These are phyloP conservation scores for Penicillium simplicissimum DNA, from an alignment of 495 filamentous ascomycete genomes.

Conservation along the genomic window DNA sequence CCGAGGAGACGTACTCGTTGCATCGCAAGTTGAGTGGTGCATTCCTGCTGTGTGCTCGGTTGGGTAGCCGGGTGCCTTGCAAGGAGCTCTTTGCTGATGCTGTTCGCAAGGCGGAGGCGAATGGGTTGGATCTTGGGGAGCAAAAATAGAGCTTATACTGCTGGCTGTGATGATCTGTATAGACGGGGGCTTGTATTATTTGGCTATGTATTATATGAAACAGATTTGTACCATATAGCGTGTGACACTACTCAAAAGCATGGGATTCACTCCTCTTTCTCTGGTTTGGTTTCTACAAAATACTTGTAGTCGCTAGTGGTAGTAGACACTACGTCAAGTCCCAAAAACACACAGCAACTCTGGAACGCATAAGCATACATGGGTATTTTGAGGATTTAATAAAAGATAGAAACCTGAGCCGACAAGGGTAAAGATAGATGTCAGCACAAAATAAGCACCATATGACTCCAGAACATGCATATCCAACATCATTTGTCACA, in stretches of 20 bases:
- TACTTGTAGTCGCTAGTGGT: neutral
- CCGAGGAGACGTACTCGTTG: conserved; percentile 96
- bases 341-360: too few species aligned
- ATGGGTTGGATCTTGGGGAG: conserved; percentile 18
- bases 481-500: neutral
- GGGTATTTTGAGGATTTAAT: too few species aligned
- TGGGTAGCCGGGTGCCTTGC: conserved; percentile 81
- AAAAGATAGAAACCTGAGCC: neutral
- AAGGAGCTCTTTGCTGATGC: conserved; percentile 76
- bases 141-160: conserved; percentile 4
- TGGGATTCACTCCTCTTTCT: conserved; percentile 1
- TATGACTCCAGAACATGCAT: neutral
- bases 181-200: neutral
- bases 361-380: neutral
- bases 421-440: neutral
- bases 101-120: conserved; percentile 48
- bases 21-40: conserved; percentile 96
- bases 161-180: neutral
- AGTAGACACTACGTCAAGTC: neutral
- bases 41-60: conserved; percentile 83
- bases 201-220: conserved; percentile 8
- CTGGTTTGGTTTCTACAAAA: neutral
- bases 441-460: neutral
- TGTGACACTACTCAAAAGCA: neutral
- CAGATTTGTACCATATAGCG: conserved; percentile 6